A percentile compares a stretch with the other conserved stretches of the same genome.
These are phyloP conservation scores for Diaporthe citriasiana DNA, from an alignment of 2,329 filamentous ascomycete genomes.

Conservation along the genomic window DNA sequence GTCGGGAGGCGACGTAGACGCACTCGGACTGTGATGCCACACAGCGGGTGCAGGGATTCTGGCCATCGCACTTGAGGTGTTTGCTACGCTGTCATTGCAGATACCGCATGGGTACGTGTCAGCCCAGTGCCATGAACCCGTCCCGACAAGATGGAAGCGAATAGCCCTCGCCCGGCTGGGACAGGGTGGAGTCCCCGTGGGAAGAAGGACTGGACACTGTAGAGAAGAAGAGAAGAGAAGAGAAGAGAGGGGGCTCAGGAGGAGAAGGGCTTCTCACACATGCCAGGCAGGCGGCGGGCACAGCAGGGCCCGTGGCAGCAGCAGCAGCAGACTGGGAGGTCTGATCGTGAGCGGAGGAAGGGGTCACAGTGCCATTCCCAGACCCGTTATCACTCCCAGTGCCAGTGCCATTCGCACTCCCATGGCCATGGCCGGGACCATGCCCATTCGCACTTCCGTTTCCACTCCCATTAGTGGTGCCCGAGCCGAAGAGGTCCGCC, in stretches of 20 bases:
- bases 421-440: neutral
- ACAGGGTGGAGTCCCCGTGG: slow-evolving; percentile 5
- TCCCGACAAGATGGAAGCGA: slow-evolving; percentile 18
- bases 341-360: slow-evolving; percentile 27
- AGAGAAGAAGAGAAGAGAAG: neutral
- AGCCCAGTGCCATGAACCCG: slow-evolving; percentile 34
- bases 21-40: slow-evolving; percentile 71
- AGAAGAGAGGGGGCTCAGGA: slow-evolving; percentile 24
- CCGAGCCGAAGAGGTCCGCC: slow-evolving; percentile 45
- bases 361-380: slow-evolving; percentile 23
- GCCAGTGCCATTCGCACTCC: neutral
- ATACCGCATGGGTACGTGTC: slow-evolving; percentile 33
- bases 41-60: slow-evolving; percentile 79
- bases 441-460: neutral
- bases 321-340: slow-evolving; percentile 27
- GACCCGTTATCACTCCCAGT: neutral
- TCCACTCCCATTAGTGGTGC: slow-evolving; percentile 39
- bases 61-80: slow-evolving; percentile 83
- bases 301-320: slow-evolving; percentile 47
- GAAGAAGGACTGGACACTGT: neutral
- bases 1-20: slow-evolving; percentile 79
- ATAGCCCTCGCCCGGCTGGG: neutral
- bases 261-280: slow-evolving; percentile 61
- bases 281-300: slow-evolving; percentile 68
- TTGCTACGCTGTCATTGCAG: slow-evolving; percentile 64